Conservation (phyloP, 495 filamentous ascomycete species). For the Viridothelium virens region DNA sequence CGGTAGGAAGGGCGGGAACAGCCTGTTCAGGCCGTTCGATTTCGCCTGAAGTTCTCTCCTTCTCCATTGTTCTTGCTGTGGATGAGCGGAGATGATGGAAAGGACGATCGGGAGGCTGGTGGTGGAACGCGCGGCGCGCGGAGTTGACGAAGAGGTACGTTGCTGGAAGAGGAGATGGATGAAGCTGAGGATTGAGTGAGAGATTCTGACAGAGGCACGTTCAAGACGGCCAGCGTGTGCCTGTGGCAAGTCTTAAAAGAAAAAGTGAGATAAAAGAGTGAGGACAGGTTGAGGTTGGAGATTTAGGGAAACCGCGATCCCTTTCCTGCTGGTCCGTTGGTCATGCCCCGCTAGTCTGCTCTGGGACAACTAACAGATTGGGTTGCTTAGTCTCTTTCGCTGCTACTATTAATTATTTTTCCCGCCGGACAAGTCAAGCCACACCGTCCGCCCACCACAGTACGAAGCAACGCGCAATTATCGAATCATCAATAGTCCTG, state of each 20-base stretch:
- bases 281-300: constrained; percentile 11
- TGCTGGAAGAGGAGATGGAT: background rate
- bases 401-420: background rate
- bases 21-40: constrained; percentile 43
- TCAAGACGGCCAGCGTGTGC: constrained; percentile 10
- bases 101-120: constrained; percentile 7
- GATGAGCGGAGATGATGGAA: constrained; percentile 12
- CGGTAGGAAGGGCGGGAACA: constrained; percentile 64
- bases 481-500: background rate
- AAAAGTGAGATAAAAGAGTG: constrained; percentile 1
- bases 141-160: constrained; percentile 11
- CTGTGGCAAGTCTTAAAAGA: background rate
- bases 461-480: background rate
- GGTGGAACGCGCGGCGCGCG: constrained; percentile 8
- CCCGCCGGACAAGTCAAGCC: background rate
- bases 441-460: background rate
- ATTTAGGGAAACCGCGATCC: background rate
- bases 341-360: background rate
- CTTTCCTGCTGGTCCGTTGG: background rate
- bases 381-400: background rate
- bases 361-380: background rate
- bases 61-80: constrained; percentile 49
- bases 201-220: background rate
- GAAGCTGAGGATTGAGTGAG: background rate
- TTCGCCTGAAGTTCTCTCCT: constrained; percentile 76